Evolutionary conservation across 345 rosid genomes (phyloP).

Genomic region (Salix koriyanagi): DNA sequence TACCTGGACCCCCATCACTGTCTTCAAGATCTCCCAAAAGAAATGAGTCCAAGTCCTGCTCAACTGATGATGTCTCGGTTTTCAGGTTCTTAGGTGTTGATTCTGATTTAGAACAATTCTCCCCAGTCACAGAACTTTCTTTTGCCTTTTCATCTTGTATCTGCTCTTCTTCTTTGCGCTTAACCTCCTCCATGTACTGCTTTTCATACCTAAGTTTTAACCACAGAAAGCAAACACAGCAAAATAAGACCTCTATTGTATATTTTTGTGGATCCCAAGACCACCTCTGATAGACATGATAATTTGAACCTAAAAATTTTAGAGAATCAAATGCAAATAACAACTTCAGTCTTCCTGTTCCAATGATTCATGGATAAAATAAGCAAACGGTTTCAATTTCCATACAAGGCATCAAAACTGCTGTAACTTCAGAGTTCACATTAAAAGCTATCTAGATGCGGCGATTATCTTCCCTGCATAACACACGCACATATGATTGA

Average conservation of each 20-base stretch:
- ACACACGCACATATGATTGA: not conserved
- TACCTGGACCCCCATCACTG: slow-evolving; percentile 78
- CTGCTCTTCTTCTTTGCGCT: slow-evolving; percentile 57
- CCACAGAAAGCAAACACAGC: not conserved
- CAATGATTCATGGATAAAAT: not conserved
- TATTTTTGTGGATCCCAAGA: not conserved
- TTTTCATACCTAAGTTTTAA: slow-evolving; percentile 42
- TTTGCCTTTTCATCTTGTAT: slow-evolving; percentile 42
- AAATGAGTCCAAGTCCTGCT: slow-evolving; percentile 84
- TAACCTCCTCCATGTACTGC: slow-evolving; percentile 65
- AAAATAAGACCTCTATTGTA: not conserved
- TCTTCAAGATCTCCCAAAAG: slow-evolving; percentile 90
- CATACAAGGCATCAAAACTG: slow-evolving; percentile 1
- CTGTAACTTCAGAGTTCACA: not conserved
- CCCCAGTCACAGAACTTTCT: slow-evolving; percentile 39
- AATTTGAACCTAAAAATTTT: not conserved
- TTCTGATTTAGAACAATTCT: slow-evolving; percentile 26
- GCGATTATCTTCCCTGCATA: not conserved
- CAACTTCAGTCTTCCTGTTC: not conserved
- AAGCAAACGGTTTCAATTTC: not conserved
- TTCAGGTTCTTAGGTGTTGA: slow-evolving; percentile 36
- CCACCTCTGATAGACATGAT: not conserved
- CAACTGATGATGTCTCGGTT: slow-evolving; percentile 50
- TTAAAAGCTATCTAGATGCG: not conserved
- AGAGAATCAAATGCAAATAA: not conserved